Percentiles rank a stretch among this genome's conserved stretches.
These are phyloP conservation scores for Acer campestre DNA, from an alignment of 345 rosid genomes.

Conservation along the genomic window DNA sequence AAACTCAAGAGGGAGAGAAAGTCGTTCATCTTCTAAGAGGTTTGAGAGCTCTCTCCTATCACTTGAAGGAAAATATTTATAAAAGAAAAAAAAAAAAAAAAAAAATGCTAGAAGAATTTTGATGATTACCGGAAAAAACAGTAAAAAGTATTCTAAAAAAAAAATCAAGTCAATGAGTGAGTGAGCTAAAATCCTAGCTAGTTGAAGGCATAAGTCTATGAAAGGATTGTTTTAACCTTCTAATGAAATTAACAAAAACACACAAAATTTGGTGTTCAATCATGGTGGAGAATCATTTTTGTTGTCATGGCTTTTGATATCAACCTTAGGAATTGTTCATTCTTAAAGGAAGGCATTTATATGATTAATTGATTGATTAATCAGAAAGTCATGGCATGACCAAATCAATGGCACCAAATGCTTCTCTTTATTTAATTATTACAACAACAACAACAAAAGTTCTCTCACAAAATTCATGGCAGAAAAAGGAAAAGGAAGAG, in stretches of 20 bases:
- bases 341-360: too few relatives aligned
- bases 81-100: too few relatives aligned
- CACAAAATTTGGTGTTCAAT: not conserved
- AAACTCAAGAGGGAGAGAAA: too few relatives aligned
- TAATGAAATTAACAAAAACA: not conserved
- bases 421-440: not conserved
- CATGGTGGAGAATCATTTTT: not conserved
- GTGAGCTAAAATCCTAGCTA: not conserved
- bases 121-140: too few relatives aligned
- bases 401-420: not conserved
- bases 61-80: too few relatives aligned
- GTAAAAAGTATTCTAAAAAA: too few relatives aligned
- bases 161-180: too few relatives aligned
- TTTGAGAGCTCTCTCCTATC: too few relatives aligned
- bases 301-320: not conserved
- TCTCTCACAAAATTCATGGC: not conserved
- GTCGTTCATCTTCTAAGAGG: too few relatives aligned
- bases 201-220: not conserved
- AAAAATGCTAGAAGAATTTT: too few relatives aligned
- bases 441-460: too few relatives aligned
- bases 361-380: not conserved
- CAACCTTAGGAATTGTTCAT: conserved; percentile 1
- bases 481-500: not conserved
- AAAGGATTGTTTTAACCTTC: not conserved
- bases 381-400: not conserved